Base-by-base conservation (phyloP, 2,329 filamentous ascomycete genomes). In the Chalara sp. region DNA sequence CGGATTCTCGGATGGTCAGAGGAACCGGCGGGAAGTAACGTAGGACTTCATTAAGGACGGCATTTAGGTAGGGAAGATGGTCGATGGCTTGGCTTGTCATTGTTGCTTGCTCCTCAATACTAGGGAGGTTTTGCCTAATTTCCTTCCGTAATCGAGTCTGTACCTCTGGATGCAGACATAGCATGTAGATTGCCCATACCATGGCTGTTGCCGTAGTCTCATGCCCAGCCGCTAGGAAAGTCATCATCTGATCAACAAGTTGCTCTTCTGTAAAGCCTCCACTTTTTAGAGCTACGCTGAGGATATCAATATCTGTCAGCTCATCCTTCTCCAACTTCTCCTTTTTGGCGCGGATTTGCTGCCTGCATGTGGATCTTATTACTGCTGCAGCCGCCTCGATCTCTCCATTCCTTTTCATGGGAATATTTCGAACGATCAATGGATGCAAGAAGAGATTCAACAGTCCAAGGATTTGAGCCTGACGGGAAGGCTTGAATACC, bases 221-320 rank as follows among this genome's bases (percentile, higher is more conserved):
- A 66, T 92, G 88, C 28, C 84, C 85, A 0, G 89, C 89, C 1
- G 85, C 86, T 5, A 95, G 78, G 71, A 95, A 93, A 0, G 88
- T 95, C 87, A 95, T 93, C 64, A 93, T 79, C 68, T 95, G 89
- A 65, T 93, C 86, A 35, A 89, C 80, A n/a, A 95, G 78, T 53
- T 89, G 82, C 46, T 89, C 86, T 55, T 93, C 87, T 10, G 71
- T 78, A 68, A 95, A 93, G 5, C 75, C 81, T 44, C 86, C 87
- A 39, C 83, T 89, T 63, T 84, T 79, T 45, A 95, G 72, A 12
- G 89, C 89, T 0, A 92, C 86, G 1, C 85, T 89, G 33, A 95
- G 73, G 52, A 96, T 93, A 65, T 95, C 89, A 6, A 80, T 67
- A 44, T 83, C 81, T 1, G 68, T 69, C 29, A 69, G 67, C 53